These are phyloP conservation scores for Cardamine chenopodiifolia DNA, from an alignment of 345 rosid genomes.

Conservation along the genomic window DNA sequence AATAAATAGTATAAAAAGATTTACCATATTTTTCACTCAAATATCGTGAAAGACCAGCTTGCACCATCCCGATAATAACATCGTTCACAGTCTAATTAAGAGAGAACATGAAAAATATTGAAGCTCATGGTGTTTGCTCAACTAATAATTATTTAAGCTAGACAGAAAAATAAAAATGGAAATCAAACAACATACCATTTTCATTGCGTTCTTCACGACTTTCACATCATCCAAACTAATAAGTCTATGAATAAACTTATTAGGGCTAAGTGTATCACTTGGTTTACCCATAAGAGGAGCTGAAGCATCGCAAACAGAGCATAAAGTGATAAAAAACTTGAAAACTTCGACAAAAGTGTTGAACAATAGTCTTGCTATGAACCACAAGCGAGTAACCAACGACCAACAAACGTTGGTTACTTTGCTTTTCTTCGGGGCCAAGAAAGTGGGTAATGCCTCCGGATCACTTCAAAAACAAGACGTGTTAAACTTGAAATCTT, in stretches of 20 bases:
- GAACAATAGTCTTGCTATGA: constrained; percentile 40
- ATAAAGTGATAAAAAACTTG: constrained; percentile 32
- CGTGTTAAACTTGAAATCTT: too few relatives aligned
- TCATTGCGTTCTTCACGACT: constrained; percentile 23
- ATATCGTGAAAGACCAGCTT: constrained; percentile 65
- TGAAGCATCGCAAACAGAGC: constrained; percentile 41
- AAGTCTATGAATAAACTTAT: constrained; percentile 48
- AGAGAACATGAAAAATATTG: background rate
- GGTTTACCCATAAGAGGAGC: constrained; percentile 47
- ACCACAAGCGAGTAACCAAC: constrained; percentile 47
- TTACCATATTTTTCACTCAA: constrained; percentile 54
- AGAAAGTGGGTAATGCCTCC: constrained; percentile 45
- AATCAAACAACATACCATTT: constrained; percentile 28
- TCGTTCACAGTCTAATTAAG: constrained; percentile 69
- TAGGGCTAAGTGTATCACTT: constrained; percentile 4
- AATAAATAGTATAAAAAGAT: background rate
- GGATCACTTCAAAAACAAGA: too few relatives aligned
- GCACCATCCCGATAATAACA: constrained; percentile 59
- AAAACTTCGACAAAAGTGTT: constrained; percentile 53
- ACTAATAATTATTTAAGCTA: background rate
- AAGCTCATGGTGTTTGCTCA: background rate
- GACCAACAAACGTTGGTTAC: background rate
- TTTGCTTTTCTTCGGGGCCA: constrained; percentile 32
- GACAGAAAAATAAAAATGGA: background rate
- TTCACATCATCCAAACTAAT: constrained; percentile 61